Conservation (phyloP, 1,284 basidiomycete genomes). For the Quambalaria eucalypti region DNA sequence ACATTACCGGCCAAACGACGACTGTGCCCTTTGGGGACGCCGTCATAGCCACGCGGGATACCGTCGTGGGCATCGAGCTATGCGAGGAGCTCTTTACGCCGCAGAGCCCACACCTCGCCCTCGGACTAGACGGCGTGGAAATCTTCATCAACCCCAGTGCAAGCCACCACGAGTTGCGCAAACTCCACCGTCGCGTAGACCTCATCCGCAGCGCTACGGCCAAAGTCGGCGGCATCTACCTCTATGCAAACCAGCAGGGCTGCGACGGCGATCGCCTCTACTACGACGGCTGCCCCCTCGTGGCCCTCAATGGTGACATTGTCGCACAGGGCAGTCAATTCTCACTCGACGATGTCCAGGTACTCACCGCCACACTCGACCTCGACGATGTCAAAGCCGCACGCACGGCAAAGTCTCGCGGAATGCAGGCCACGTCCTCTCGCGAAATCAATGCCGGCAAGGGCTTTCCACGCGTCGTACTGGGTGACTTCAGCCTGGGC, state of each 20-base stretch:
- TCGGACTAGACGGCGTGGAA: constrained; percentile 95
- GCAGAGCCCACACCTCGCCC: constrained; percentile 83
- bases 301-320: constrained; percentile 83
- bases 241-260: constrained; percentile 97
- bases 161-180: constrained; percentile 92
- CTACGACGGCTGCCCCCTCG: constrained; percentile 94
- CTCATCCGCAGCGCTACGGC: constrained; percentile 92
- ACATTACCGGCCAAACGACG: constrained; percentile 81
- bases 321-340: constrained; percentile 94
- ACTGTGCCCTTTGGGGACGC: constrained; percentile 95
- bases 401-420: constrained; percentile 64
- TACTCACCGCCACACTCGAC: constrained; percentile 87
- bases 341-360: constrained; percentile 88
- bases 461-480: constrained; percentile 57
- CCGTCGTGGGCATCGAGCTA: constrained; percentile 87
- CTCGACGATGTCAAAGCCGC: constrained; percentile 87
- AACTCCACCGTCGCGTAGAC: constrained; percentile 80
- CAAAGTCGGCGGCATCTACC: constrained; percentile 90
- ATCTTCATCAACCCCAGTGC: constrained; percentile 97
- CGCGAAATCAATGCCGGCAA: constrained; percentile 67
- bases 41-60: constrained; percentile 83
- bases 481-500: constrained; percentile 51
- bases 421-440: constrained; percentile 72
- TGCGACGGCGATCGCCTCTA: constrained; percentile 96
- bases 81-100: constrained; percentile 98